Conservation (phyloP, 345 rosid species). For the Excoecaria agallocha region DNA sequence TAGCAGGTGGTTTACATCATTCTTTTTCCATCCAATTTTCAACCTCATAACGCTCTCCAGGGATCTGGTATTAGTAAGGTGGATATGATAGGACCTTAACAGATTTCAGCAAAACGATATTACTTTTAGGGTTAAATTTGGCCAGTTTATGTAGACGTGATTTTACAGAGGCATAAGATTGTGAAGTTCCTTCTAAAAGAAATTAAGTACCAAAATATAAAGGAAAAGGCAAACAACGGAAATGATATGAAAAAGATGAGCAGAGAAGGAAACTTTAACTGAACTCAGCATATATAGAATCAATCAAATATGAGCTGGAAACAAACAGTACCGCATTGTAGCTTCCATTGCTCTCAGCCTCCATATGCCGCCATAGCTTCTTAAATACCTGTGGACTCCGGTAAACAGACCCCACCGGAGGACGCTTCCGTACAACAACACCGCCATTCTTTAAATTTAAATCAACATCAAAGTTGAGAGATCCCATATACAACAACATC, state of each 20-base stretch:
- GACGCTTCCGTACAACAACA: conserved; percentile 53
- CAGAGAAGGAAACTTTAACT: not conserved
- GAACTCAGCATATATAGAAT: not conserved
- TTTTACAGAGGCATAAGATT: not conserved
- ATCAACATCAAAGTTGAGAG: conserved; percentile 67
- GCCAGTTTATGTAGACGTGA: too few species aligned
- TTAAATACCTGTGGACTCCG: conserved; percentile 83
- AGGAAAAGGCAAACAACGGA: not conserved
- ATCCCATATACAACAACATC: conserved; percentile 88
- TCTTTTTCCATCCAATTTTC: not conserved
- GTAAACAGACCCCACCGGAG: conserved; percentile 73
- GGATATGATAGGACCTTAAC: too few species aligned
- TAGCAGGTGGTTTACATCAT: not conserved
- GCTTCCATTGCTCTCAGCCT: conserved; percentile 55
- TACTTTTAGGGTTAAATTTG: too few species aligned
- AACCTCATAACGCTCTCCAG: not conserved
- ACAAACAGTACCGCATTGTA: conserved; percentile 54
- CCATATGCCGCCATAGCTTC: conserved; percentile 85
- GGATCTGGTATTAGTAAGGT: too few species aligned
- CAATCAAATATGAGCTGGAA: not conserved
- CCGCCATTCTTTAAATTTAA: conserved; percentile 48
- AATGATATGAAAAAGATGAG: too few species aligned
- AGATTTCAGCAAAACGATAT: too few species aligned
- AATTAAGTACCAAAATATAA: not conserved
- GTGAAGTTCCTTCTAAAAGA: not conserved